Evolutionary conservation across 2,329 filamentous ascomycete genomes (phyloP), one percentile per base, ranked within the genome.

Genomic region (Apiospora phragmitis): DNA sequence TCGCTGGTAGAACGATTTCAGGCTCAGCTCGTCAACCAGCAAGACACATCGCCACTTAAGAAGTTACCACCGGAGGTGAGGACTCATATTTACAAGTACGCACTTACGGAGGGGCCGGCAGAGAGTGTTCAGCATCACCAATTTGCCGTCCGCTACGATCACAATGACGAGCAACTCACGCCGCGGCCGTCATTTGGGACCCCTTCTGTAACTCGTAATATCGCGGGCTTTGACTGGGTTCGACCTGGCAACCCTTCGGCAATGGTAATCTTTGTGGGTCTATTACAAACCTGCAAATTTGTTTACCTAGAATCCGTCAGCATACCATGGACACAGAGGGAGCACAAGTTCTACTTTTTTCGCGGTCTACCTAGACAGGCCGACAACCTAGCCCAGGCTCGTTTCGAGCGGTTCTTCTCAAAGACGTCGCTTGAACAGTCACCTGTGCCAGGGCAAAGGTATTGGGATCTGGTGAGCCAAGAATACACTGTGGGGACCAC

Each of bases 231-330:
- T 49, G 80, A 78, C 72, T 79, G 76, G 75, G 68, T 76, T 68
- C 78, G 81, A 41, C 80, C 79, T 24, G 79, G 78, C n/a, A 75
- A 79, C 65, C 72, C 74, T 2, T 76, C 73, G 5, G 76, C 74
- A 0, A 73, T 74, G 47, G 74, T 71, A 29, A 72, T 74, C 18
- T 68, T 72, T 55, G 77, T 73, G 2, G 72, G 71, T 7, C 71
- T 82, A 8, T 72, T 82, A 11, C 74, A 74, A 4, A 82, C 81
- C 2, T 83, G 81, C 70, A 77, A 79, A 59, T 76, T 77, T 24
- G 73, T 77, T 24, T 82, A 80, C 72, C 74, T 80, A 16, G 81
- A 83, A 70, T 74, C 77, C 2, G 73, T 76, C 49, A 69, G 70
- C 2, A 70, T 81, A 11, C 80, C 79, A 2, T 73, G 80, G 59